Evolutionary conservation across 1,284 basidiomycete species (phyloP).

Genomic region (Tausonia pullulans): DNA sequence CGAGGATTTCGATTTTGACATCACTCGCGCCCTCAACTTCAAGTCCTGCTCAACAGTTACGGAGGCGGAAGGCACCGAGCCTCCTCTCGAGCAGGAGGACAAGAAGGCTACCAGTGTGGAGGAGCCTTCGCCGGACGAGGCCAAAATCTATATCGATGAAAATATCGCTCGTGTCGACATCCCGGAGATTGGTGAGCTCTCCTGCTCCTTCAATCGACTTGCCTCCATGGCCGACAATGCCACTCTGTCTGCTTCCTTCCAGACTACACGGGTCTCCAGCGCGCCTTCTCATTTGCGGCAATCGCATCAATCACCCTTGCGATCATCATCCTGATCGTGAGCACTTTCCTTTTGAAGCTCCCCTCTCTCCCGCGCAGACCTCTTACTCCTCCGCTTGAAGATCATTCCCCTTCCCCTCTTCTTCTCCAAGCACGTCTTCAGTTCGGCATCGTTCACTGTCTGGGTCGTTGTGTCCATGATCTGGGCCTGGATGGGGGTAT

Average conservation of each 20-base stretch:
- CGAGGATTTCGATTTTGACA: constrained; percentile 64
- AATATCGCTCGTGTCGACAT: constrained; percentile 1
- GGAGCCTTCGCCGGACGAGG: neutral
- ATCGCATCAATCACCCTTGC: constrained; percentile 51
- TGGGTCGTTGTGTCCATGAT: constrained; percentile 55
- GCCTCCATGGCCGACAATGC: no score
- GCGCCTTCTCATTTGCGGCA: constrained; percentile 65
- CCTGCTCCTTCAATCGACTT: no score
- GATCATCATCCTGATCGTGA: constrained; percentile 34
- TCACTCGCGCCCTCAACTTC: constrained; percentile 64
- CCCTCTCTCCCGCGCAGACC: neutral
- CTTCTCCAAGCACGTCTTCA: constrained; percentile 62
- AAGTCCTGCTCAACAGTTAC: neutral
- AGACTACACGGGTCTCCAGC: constrained; percentile 29
- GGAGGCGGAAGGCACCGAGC: constrained; percentile 17
- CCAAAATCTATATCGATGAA: constrained; percentile 1
- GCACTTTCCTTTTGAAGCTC: constrained; percentile 31
- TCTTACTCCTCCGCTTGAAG: constrained; percentile 30
- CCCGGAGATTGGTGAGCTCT: constrained; percentile 4
- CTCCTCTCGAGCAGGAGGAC: constrained; percentile 17
- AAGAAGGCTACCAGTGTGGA: constrained; percentile 9
- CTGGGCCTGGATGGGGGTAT: constrained; percentile 43
- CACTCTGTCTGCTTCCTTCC: no score
- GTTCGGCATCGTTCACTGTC: constrained; percentile 55
- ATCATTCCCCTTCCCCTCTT: constrained; percentile 72